phyloP scores from a whole-genome alignment of 1,139 yeast genomes.

The Lodderomyces theae region DNA sequence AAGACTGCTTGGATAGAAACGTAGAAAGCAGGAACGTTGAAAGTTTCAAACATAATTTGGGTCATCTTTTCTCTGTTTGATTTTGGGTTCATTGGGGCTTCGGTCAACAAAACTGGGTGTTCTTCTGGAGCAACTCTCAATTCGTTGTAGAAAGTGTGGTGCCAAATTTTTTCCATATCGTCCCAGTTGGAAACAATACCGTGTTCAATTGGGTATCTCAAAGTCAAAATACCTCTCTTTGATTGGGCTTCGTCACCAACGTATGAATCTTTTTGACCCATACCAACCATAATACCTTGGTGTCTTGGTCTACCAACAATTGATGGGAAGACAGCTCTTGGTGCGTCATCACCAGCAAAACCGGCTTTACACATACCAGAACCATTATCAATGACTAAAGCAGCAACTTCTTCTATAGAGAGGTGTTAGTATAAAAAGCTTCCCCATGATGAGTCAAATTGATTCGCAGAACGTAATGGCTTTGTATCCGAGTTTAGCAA shows the following conservation, averaged over 20 bases:
- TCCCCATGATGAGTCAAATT: neutral
- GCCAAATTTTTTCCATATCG: constrained; percentile 99
- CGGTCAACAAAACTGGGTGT: constrained; percentile 96
- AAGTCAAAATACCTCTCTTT: constrained; percentile 98
- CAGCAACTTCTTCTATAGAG: constrained; percentile 50
- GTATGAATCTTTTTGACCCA: constrained; percentile 99
- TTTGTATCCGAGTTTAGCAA: neutral
- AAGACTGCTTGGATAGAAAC: constrained; percentile 98
- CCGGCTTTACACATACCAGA: constrained; percentile 99
- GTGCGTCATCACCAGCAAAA: constrained; percentile 99
- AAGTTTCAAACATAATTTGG: constrained; percentile 97
- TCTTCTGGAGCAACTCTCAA: constrained; percentile 99
- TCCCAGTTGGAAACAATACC: constrained; percentile 99
- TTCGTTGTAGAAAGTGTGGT: constrained; percentile 96
- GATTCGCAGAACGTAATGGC: too few relatives aligned
- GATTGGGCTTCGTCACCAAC: constrained; percentile 99
- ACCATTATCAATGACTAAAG: constrained; percentile 98
- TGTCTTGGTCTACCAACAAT: constrained; percentile 99
- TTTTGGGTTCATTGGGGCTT: constrained; percentile 99
- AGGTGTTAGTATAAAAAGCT: constrained; percentile 21
- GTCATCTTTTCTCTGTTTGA: constrained; percentile 99
- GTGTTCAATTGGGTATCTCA: constrained; percentile 99
- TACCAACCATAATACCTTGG: constrained; percentile 99
- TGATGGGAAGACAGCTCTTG: constrained; percentile 99
- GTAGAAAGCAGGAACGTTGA: constrained; percentile 99